These are phyloP conservation scores for Botryosphaeria dothidea DNA, from an alignment of 2,329 filamentous ascomycete species.

Conservation along the genomic window DNA sequence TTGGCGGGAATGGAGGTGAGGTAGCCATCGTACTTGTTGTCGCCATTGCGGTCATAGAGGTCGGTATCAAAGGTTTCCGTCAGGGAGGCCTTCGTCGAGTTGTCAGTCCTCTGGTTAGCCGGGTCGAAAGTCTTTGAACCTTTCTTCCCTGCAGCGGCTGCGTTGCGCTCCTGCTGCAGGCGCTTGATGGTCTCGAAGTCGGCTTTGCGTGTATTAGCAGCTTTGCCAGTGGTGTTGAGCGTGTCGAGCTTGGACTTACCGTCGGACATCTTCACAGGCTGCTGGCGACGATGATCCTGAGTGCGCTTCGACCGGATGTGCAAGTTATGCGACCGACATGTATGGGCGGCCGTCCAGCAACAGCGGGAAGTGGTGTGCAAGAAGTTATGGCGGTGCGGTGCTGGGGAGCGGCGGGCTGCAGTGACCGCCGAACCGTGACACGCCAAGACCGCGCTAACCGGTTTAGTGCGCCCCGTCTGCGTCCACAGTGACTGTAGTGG, in stretches of 20 bases:
- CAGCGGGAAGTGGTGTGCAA: not conserved
- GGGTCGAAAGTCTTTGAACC: slow-evolving; percentile 78
- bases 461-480: not conserved
- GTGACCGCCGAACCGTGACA: slow-evolving; percentile 5
- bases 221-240: not conserved
- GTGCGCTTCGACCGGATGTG: slow-evolving; percentile 2
- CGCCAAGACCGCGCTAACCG: slow-evolving; percentile 17
- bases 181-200: slow-evolving; percentile 86
- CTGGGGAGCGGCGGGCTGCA: slow-evolving; percentile 7
- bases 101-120: slow-evolving; percentile 77
- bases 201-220: slow-evolving; percentile 45
- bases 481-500: not conserved
- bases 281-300: slow-evolving; percentile 11
- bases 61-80: slow-evolving; percentile 86
- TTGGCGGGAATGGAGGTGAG: slow-evolving; percentile 82
- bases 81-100: slow-evolving; percentile 85
- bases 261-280: slow-evolving; percentile 34
- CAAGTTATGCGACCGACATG: slow-evolving; percentile 16
- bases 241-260: slow-evolving; percentile 25
- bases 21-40: slow-evolving; percentile 85
- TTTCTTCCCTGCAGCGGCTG: slow-evolving; percentile 74
- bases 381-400: slow-evolving; percentile 1
- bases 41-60: slow-evolving; percentile 77
- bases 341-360: slow-evolving; percentile 4
- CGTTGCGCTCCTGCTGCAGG: slow-evolving; percentile 91